Evolutionary conservation across 352 stramenopile genomes (phyloP).

Genomic region (Globisporangium alternatum): DNA sequence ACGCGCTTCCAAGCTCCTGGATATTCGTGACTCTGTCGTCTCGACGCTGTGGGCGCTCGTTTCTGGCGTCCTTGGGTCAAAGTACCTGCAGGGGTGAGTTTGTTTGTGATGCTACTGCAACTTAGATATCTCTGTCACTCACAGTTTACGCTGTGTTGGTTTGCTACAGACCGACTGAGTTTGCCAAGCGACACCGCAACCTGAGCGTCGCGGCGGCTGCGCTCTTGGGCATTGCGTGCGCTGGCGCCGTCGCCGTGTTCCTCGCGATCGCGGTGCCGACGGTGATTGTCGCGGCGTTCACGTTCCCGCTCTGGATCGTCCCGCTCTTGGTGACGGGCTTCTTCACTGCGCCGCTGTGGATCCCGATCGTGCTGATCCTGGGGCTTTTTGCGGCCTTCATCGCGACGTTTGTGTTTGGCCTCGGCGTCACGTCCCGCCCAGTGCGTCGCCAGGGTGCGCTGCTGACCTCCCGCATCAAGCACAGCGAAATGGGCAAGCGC

Average conservation of each 20-base stretch:
- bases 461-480: slow-evolving; percentile 76
- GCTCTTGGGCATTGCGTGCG: slow-evolving; percentile 47
- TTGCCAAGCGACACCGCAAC: slow-evolving; percentile 75
- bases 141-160: neutral
- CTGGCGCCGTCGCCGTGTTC: slow-evolving; percentile 54
- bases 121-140: neutral
- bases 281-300: slow-evolving; percentile 65
- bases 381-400: slow-evolving; percentile 66
- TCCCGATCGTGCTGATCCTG: slow-evolving; percentile 62
- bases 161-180: slow-evolving; percentile 42
- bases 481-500: slow-evolving; percentile 76
- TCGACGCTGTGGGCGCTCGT: slow-evolving; percentile 44
- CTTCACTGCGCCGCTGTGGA: slow-evolving; percentile 79
- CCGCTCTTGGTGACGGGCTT: slow-evolving; percentile 71
- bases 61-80: slow-evolving; percentile 24
- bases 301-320: slow-evolving; percentile 84
- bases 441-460: slow-evolving; percentile 76
- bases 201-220: slow-evolving; percentile 57
- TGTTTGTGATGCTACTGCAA: neutral
- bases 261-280: slow-evolving; percentile 69
- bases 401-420: slow-evolving; percentile 65
- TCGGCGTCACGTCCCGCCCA: slow-evolving; percentile 69
- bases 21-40: slow-evolving; percentile 69
- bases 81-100: slow-evolving; percentile 45
- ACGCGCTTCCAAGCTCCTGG: slow-evolving; percentile 66